These are phyloP conservation scores for Sordaria brevicollis DNA, from an alignment of 495 filamentous ascomycete species.

Conservation along the genomic window DNA sequence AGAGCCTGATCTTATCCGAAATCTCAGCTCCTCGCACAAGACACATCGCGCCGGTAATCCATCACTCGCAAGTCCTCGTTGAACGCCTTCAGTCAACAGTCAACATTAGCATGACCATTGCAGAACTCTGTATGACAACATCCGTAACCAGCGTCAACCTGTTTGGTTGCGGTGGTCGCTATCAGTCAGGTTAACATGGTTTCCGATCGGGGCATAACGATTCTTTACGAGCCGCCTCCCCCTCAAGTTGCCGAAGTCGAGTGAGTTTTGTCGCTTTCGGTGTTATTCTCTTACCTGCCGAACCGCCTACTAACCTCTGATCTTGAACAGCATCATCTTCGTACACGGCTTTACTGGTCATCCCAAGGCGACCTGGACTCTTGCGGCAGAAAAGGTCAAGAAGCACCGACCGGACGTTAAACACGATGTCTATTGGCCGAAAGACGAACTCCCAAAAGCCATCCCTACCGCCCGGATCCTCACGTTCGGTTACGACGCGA, in stretches of 20 bases:
- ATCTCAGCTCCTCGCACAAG: too few species aligned
- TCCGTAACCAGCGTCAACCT: too few species aligned
- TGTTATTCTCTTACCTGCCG: background rate
- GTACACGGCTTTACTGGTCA: slow-evolving; percentile 16
- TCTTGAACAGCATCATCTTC: slow-evolving; percentile 13
- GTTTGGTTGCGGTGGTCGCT: too few species aligned
- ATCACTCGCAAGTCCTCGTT: too few species aligned
- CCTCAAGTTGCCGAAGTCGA: slow-evolving; percentile 10
- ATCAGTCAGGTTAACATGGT: background rate
- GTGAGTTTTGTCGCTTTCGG: slow-evolving; percentile 1
- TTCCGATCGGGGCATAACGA: background rate
- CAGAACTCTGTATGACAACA: too few species aligned
- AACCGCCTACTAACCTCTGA: background rate
- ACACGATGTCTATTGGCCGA: background rate
- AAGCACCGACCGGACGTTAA: too few species aligned
- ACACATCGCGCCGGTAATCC: too few species aligned
- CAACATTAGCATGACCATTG: too few species aligned
- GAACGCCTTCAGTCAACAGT: too few species aligned
- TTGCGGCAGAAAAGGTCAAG: too few species aligned
- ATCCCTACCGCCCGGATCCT: background rate
- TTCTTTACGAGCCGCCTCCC: background rate
- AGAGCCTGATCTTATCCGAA: too few species aligned
- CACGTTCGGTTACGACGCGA: background rate
- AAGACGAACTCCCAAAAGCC: background rate
- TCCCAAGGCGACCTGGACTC: slow-evolving; percentile 13